Evolutionary conservation across 2,329 filamentous ascomycete species (phyloP).

Genomic region (Hypoxylon sp.): DNA sequence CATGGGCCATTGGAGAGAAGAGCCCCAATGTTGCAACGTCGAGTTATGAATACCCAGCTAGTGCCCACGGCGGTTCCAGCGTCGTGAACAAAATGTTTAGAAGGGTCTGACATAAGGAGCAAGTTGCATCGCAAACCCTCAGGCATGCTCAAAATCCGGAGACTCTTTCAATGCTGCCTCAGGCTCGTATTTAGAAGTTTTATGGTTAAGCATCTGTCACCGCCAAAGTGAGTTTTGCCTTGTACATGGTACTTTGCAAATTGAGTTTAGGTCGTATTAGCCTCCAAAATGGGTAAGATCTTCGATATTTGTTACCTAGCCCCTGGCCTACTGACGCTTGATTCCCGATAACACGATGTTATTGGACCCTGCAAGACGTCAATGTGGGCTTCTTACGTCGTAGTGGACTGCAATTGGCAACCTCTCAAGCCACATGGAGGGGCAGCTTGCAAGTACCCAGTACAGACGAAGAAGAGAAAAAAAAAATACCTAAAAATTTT

Average conservation of each 20-base stretch:
- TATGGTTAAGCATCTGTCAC: neutral
- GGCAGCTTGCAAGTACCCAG: slow-evolving; percentile 36
- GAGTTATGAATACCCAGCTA: neutral
- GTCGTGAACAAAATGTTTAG: neutral
- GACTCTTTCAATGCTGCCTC: neutral
- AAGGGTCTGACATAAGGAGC: neutral
- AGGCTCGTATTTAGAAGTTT: neutral
- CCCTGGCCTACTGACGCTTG: slow-evolving; percentile 21
- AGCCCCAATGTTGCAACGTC: neutral
- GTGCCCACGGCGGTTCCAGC: neutral
- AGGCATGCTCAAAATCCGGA: neutral
- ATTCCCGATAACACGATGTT: slow-evolving; percentile 11
- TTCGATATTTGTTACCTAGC: slow-evolving; percentile 7
- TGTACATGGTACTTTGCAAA: slow-evolving; percentile 20
- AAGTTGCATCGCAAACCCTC: neutral
- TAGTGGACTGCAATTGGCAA: slow-evolving; percentile 34
- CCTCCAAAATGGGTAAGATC: slow-evolving; percentile 13
- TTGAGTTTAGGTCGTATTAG: slow-evolving; percentile 21
- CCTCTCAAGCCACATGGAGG: slow-evolving; percentile 26
- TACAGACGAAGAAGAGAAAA: slow-evolving; percentile 16
- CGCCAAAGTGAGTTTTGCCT: neutral
- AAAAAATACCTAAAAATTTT: slow-evolving; percentile 27
- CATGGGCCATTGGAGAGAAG: neutral
- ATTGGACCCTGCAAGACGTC: slow-evolving; percentile 29
- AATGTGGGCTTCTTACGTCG: slow-evolving; percentile 34